Evolutionary conservation across 2,329 filamentous ascomycete species (phyloP).

Genomic region (Fusarium nanum): DNA sequence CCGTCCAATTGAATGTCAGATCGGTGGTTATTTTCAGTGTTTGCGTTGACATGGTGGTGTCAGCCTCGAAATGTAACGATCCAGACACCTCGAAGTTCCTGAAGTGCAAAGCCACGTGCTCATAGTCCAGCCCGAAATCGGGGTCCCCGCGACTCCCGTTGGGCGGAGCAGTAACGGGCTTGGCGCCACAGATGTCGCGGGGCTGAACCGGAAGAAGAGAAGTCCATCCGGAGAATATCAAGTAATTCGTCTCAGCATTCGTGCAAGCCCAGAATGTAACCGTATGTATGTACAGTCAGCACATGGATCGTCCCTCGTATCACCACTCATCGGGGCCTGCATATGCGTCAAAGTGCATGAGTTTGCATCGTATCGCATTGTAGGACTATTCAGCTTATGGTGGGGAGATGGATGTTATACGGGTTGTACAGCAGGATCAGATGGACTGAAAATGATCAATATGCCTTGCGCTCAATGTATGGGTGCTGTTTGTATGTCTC

Average conservation of each 20-base stretch:
- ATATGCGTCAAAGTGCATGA: background rate
- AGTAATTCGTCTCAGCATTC: background rate
- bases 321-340: background rate
- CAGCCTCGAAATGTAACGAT: constrained; percentile 33
- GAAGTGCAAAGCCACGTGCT: constrained; percentile 11
- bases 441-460: background rate
- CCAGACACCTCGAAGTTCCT: background rate
- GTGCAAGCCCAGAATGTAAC: background rate
- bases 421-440: background rate
- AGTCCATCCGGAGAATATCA: background rate
- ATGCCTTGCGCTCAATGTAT: background rate
- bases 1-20: constrained; percentile 5
- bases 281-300: background rate
- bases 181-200: constrained; percentile 33
- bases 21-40: background rate
- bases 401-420: constrained; percentile 11
- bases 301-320: constrained; percentile 27
- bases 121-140: constrained; percentile 8
- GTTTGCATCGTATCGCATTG: background rate
- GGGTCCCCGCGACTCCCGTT: background rate
- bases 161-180: constrained; percentile 30
- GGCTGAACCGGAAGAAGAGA: constrained; percentile 8
- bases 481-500: background rate
- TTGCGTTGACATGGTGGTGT: constrained; percentile 9
- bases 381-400: constrained; percentile 12